Evolutionary conservation across 1,284 basidiomycete species (phyloP).

Genomic region (Marasmius fiardii): DNA sequence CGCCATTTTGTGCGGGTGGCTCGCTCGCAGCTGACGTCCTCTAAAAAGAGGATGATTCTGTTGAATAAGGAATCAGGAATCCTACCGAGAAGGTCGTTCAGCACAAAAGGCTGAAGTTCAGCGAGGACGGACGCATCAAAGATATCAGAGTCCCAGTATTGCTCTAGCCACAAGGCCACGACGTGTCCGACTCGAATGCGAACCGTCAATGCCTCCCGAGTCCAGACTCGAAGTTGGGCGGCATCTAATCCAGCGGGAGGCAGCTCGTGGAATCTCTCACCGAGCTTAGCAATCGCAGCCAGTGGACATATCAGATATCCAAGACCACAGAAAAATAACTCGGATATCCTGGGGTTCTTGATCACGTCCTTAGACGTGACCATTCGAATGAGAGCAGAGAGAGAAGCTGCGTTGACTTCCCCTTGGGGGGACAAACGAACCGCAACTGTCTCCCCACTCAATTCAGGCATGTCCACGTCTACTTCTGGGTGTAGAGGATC

Average conservation of each 20-base stretch:
- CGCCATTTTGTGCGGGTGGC: not conserved
- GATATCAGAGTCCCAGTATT: conserved; percentile 62
- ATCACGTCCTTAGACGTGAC: conserved; percentile 40
- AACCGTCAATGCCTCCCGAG: conserved; percentile 48
- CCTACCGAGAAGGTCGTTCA: conserved; percentile 23
- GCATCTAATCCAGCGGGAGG: conserved; percentile 25
- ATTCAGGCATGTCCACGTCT: conserved; percentile 27
- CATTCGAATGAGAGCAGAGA: conserved; percentile 44
- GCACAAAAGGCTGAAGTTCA: conserved; percentile 32
- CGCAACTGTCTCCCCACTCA: conserved; percentile 20
- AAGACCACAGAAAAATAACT: conserved; percentile 76
- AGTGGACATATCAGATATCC: conserved; percentile 65
- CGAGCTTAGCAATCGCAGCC: conserved; percentile 52
- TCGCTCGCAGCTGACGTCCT: not conserved
- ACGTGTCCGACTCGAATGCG: conserved; percentile 65
- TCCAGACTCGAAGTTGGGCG: conserved; percentile 45
- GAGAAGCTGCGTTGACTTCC: conserved; percentile 32
- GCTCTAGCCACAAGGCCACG: conserved; percentile 72
- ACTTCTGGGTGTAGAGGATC: conserved; percentile 24
- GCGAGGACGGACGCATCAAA: conserved; percentile 37
- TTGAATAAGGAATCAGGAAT: conserved; percentile 26
- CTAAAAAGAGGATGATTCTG: conserved; percentile 17
- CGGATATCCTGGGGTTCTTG: conserved; percentile 32
- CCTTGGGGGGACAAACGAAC: conserved; percentile 24
- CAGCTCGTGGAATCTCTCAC: conserved; percentile 54